Evolutionary conservation across 768 basidiomycete species (phyloP).

Genomic region (Boletus rubescentipes): DNA sequence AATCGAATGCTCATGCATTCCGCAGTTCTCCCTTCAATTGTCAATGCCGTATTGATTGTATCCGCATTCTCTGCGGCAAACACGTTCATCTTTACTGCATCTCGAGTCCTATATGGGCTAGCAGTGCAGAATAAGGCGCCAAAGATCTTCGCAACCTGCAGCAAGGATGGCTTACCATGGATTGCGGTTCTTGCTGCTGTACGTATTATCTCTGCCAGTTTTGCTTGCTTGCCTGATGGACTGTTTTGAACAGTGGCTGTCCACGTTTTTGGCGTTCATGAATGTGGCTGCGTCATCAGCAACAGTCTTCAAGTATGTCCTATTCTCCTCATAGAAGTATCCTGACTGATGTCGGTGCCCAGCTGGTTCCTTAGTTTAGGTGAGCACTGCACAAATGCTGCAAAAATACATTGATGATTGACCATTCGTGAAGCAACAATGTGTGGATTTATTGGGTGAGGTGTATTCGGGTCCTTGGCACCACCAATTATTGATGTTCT

Average conservation of each 20-base stretch:
- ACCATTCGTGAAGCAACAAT: conserved; percentile 41
- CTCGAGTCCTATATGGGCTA: conserved; percentile 43
- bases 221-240: not conserved
- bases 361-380: conserved; percentile 72
- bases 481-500: conserved; percentile 49
- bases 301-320: conserved; percentile 32
- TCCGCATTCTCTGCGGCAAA: conserved; percentile 73
- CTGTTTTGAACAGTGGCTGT: conserved; percentile 24
- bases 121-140: conserved; percentile 54
- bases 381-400: conserved; percentile 14
- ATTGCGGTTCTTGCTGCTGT: conserved; percentile 33
- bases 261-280: conserved; percentile 64
- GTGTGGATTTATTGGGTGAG: conserved; percentile 55
- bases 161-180: conserved; percentile 51
- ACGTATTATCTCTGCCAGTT: conserved; percentile 2
- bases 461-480: conserved; percentile 24
- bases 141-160: conserved; percentile 45
- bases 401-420: not conserved
- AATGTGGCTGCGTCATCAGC: conserved; percentile 53
- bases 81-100: conserved; percentile 39
- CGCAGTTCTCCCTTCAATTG: conserved; percentile 58
- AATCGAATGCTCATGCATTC: not conserved
- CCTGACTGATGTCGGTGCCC: conserved; percentile 20
- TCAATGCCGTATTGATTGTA: conserved; percentile 73
- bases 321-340: conserved; percentile 4